phyloP scores from a whole-genome alignment of 2,329 filamentous ascomycete genomes.

The Penicillium sp. region DNA sequence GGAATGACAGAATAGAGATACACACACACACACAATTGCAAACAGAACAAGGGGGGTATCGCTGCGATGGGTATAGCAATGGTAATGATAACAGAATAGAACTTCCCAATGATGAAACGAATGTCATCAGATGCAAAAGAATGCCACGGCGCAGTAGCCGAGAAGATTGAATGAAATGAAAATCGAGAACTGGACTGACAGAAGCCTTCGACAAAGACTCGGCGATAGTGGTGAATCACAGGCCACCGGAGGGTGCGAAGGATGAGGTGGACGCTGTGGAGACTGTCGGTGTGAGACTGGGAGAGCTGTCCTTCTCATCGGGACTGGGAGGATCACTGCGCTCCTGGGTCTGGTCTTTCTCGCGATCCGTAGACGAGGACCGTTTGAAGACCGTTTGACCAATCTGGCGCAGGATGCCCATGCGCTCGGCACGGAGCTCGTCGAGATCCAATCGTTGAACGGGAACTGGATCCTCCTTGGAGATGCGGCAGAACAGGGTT shows the following conservation, averaged over 20 bases:
- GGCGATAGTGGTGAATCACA: neutral
- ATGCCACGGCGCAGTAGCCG: slow-evolving; percentile 8
- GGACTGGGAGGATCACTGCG: slow-evolving; percentile 33
- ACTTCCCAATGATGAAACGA: slow-evolving; percentile 21
- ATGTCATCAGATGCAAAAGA: slow-evolving; percentile 20
- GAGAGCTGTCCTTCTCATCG: slow-evolving; percentile 42
- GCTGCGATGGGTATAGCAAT: slow-evolving; percentile 27
- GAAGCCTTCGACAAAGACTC: neutral
- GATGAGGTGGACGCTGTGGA: slow-evolving; percentile 43
- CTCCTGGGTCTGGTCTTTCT: slow-evolving; percentile 35
- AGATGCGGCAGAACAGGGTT: slow-evolving; percentile 88
- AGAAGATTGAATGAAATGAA: slow-evolving; percentile 5
- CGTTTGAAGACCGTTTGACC: slow-evolving; percentile 52
- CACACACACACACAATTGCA: slow-evolving; percentile 9
- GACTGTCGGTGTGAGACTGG: slow-evolving; percentile 39
- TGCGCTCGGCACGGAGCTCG: slow-evolving; percentile 45
- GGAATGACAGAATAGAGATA: slow-evolving; percentile 10
- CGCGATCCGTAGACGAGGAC: slow-evolving; percentile 44
- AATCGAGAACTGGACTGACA: neutral
- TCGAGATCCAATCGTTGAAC: slow-evolving; percentile 45
- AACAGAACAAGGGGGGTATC: slow-evolving; percentile 26
- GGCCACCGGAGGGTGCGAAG: slow-evolving; percentile 23
- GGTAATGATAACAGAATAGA: slow-evolving; percentile 14
- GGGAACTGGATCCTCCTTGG: slow-evolving; percentile 60
- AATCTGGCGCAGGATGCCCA: slow-evolving; percentile 47